Conservation (phyloP, 2,329 filamentous ascomycete genomes). For the Colletotrichum sansevieriae region DNA sequence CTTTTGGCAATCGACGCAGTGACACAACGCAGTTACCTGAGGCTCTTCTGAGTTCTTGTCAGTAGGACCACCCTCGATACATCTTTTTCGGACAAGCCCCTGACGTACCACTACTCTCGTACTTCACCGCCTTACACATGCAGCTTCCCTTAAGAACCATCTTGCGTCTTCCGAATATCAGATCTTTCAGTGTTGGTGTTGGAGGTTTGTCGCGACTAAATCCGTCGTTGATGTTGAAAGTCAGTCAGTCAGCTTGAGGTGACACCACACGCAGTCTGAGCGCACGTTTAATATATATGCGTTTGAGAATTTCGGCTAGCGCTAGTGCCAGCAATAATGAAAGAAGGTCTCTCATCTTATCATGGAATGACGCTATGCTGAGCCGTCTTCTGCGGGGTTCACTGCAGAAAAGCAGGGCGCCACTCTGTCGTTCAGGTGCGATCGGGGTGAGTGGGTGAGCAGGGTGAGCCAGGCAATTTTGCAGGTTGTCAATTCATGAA, state of each 20-base stretch:
- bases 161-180: not conserved
- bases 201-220: no score
- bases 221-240: not conserved
- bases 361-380: slow-evolving; percentile 9
- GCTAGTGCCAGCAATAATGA: slow-evolving; percentile 18
- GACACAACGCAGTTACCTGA: no score
- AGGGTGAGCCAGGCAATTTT: no score
- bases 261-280: not conserved
- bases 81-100: no score
- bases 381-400: slow-evolving; percentile 15
- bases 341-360: not conserved
- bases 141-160: slow-evolving; percentile 49
- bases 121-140: slow-evolving; percentile 53
- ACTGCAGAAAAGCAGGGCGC: no score
- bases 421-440: no score
- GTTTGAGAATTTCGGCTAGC: slow-evolving; percentile 36
- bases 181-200: not conserved
- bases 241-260: not conserved
- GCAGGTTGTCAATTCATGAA: no score
- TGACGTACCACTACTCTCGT: slow-evolving; percentile 50
- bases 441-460: no score
- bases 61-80: no score
- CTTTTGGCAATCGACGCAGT: no score
- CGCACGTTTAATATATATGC: no score
- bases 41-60: no score